Percentiles rank a stretch among this genome's conserved stretches.
phyloP scores from a whole-genome alignment of 2,329 filamentous ascomycete genomes.

The Sodiomyces alkalinus region DNA sequence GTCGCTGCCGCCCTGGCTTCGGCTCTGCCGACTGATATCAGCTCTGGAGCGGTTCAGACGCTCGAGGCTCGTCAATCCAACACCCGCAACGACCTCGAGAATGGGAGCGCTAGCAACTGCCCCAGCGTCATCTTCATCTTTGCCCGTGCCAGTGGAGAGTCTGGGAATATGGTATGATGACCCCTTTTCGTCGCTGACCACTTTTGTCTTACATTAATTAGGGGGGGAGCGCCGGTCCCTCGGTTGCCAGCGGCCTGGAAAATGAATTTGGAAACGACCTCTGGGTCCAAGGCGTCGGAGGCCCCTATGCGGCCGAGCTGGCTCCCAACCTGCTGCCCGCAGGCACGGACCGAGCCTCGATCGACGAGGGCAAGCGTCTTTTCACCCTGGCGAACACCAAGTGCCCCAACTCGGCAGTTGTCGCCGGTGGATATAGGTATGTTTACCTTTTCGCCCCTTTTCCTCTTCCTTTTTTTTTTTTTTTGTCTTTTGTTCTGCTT shows the following conservation, averaged over 20 bases:
- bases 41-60: background rate
- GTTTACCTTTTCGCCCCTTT: background rate
- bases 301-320: slow-evolving; percentile 20
- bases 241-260: slow-evolving; percentile 14
- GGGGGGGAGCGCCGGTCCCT: slow-evolving; percentile 15
- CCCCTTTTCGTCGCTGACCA: background rate
- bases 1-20: slow-evolving; percentile 1
- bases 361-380: slow-evolving; percentile 22
- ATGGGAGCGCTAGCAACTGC: slow-evolving; percentile 15
- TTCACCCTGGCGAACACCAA: slow-evolving; percentile 24
- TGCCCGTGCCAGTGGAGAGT: slow-evolving; percentile 22
- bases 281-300: slow-evolving; percentile 28
- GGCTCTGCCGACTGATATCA: slow-evolving; percentile 22
- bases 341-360: slow-evolving; percentile 20
- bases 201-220: slow-evolving; percentile 1
- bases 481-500: no score
- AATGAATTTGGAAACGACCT: slow-evolving; percentile 11
- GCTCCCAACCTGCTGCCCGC: slow-evolving; percentile 19
- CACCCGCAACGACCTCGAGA: slow-evolving; percentile 10
- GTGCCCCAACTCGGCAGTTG: slow-evolving; percentile 25
- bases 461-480: no score
- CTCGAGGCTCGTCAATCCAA: slow-evolving; percentile 8
- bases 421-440: slow-evolving; percentile 22
- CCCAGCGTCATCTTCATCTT: slow-evolving; percentile 22
- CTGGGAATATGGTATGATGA: slow-evolving; percentile 19